Evolutionary conservation across 306 rosid genomes (phyloP).

Genomic region (Cicer bijugum): DNA sequence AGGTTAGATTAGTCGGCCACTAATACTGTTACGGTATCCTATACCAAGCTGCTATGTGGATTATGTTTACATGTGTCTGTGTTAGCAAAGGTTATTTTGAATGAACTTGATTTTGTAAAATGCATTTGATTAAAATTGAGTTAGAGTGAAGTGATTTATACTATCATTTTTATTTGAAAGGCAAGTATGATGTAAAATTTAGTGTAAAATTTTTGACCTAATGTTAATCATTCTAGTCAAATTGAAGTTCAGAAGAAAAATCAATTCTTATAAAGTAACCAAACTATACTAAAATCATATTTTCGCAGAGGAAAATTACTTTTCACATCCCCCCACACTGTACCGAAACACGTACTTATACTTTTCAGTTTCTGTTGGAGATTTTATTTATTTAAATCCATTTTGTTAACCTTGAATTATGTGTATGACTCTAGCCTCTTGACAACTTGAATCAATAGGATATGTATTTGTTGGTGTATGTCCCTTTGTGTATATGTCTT

Average conservation of each 20-base stretch:
- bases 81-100: neutral
- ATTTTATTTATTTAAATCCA: neutral
- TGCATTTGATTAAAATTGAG: neutral
- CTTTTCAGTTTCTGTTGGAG: conserved; percentile 9
- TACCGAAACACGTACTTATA: neutral
- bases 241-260: neutral
- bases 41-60: conserved; percentile 27
- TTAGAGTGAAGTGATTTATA: neutral
- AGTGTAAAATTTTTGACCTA: neutral
- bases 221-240: neutral
- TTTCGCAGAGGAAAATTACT: neutral
- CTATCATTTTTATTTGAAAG: neutral
- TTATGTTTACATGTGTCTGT: neutral
- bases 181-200: neutral
- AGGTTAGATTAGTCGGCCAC: conserved; percentile 58
- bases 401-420: conserved; percentile 23
- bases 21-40: conserved; percentile 3
- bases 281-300: neutral
- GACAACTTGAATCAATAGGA: conserved; percentile 7
- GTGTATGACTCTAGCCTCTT: conserved; percentile 17
- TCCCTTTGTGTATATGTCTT: conserved; percentile 8
- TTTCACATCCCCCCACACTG: neutral
- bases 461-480: neutral
- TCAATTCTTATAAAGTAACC: neutral
- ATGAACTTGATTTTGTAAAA: neutral